phyloP scores from a whole-genome alignment of 495 filamentous ascomycete species.

The Tuber calosporum region DNA sequence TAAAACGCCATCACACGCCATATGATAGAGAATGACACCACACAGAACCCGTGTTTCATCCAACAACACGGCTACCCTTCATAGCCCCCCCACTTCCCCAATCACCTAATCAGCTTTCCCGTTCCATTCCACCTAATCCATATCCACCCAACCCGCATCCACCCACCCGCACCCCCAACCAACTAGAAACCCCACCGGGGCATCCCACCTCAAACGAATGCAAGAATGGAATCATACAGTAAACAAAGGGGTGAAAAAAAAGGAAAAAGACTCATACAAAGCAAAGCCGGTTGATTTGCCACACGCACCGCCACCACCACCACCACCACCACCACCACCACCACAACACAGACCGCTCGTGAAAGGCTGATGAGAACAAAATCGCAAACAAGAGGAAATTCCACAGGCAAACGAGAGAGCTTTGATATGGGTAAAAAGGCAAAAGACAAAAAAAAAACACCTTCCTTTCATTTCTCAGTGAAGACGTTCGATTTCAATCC shows the following conservation, averaged over 20 bases:
- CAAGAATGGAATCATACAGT: slow-evolving; percentile 3
- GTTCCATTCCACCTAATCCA: neutral
- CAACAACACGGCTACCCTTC: neutral
- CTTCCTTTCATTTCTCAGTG: neutral
- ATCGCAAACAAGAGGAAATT: neutral
- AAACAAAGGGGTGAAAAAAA: neutral
- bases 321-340: neutral
- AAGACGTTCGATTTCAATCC: neutral
- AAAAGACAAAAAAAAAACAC: neutral
- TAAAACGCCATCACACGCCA: neutral
- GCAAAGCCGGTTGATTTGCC: neutral
- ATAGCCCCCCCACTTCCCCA: neutral
- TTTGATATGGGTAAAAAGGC: neutral
- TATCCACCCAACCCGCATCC: neutral
- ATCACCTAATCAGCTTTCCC: neutral
- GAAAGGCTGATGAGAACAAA: neutral
- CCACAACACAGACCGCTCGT: neutral
- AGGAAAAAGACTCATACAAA: neutral
- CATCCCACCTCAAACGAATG: neutral
- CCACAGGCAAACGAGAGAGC: neutral
- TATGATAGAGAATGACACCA: neutral
- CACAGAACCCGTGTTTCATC: neutral
- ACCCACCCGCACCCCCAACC: neutral
- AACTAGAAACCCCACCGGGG: neutral
- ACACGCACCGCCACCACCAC: neutral